Percentiles rank a stretch among this genome's conserved stretches.
Conservation (phyloP, 2,329 filamentous ascomycete genomes). For the Microsporum audouinii region DNA sequence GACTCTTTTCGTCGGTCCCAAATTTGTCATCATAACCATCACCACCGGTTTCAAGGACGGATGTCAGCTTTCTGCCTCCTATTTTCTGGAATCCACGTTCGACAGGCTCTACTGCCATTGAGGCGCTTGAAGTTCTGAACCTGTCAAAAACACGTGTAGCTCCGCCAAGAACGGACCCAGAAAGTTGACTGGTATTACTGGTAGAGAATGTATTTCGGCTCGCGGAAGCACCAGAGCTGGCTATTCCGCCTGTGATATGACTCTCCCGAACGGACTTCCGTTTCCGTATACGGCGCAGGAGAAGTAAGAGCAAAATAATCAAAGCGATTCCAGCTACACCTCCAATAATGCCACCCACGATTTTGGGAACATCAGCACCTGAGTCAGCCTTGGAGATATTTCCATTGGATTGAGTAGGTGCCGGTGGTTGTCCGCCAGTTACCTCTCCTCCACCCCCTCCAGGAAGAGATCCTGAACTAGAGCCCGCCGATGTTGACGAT, state of each 20-base stretch:
- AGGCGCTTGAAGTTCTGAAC: constrained; percentile 30
- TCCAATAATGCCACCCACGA: constrained; percentile 53
- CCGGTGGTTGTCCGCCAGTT: constrained; percentile 1
- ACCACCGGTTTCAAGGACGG: constrained; percentile 37
- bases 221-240: not conserved
- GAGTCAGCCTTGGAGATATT: constrained; percentile 7
- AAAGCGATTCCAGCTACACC: constrained; percentile 48
- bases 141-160: constrained; percentile 31
- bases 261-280: constrained; percentile 18
- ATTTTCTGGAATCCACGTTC: constrained; percentile 42
- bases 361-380: constrained; percentile 37
- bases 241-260: not conserved
- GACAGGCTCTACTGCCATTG: constrained; percentile 25
- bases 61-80: constrained; percentile 38
- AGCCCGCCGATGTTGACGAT: constrained; percentile 6
- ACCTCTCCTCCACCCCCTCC: constrained; percentile 10
- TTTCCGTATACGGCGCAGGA: constrained; percentile 45
- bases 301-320: constrained; percentile 36
- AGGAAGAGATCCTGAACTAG: constrained; percentile 5
- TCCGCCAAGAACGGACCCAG: constrained; percentile 28
- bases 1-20: constrained; percentile 22
- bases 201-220: not conserved
- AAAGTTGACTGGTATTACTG: constrained; percentile 23
- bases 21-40: constrained; percentile 34
- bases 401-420: constrained; percentile 2